These are phyloP conservation scores for Adansonia rubrostipa DNA, from an alignment of 441 rosid genomes.

Conservation along the genomic window DNA sequence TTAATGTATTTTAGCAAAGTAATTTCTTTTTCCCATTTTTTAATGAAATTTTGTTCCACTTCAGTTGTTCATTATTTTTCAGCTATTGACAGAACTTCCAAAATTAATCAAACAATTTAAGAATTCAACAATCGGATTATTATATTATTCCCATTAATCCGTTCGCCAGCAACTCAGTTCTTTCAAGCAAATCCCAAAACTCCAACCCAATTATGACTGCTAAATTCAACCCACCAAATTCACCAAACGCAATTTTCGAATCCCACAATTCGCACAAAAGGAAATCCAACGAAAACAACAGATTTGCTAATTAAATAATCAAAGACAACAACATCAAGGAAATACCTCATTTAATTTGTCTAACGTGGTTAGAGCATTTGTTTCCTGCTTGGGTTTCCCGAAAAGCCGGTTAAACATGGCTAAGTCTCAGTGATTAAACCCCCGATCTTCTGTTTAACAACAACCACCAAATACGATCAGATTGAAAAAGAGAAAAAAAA, in stretches of 20 bases:
- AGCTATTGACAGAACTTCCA: background rate
- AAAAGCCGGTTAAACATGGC: slow-evolving; percentile 83
- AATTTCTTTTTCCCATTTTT: background rate
- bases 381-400: slow-evolving; percentile 81
- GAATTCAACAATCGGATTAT: background rate
- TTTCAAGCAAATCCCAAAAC: background rate
- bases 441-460: slow-evolving; percentile 44
- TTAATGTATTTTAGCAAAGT: background rate
- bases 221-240: background rate
- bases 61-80: background rate
- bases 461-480: slow-evolving; percentile 17
- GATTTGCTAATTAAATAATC: background rate
- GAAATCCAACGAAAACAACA: background rate
- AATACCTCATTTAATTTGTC: slow-evolving; percentile 87
- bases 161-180: background rate
- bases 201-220: background rate
- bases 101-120: slow-evolving; percentile 3
- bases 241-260: background rate
- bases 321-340: slow-evolving; percentile 2
- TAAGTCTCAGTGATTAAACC: slow-evolving; percentile 33
- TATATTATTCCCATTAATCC: background rate
- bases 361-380: slow-evolving; percentile 69
- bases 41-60: background rate
- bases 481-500: background rate
- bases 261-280: background rate